Base-by-base conservation (phyloP, 169 alveolate species). In the Perkinsus olseni region DNA sequence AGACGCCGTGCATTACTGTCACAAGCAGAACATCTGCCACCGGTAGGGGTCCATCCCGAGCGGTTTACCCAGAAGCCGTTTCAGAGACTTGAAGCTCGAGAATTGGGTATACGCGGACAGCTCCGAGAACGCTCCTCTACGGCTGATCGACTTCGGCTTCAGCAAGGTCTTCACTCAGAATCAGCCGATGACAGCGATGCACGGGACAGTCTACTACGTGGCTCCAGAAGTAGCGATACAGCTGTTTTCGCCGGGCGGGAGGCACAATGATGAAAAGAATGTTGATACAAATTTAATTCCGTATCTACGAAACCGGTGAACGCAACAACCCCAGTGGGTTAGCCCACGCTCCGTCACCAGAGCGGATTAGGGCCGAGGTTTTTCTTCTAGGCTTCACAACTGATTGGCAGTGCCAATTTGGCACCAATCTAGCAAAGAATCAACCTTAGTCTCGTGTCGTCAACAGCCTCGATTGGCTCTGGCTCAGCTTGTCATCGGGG, bases 131-230 rank as follows among this genome's bases (percentile, higher is more conserved):
- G 94, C 95, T 0, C 95, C 95, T 0, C 92, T 94, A 28, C 38
- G 91, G 10, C 82, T 92, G 93, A 94, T 94, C 51, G 96, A 94
- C 48, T 94, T 94, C 36, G 96, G 96, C 0, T 93, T 94, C 51
- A 62, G 93, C 74, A 74, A 93, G 39, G 74, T 94, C 38, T 94
- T 94, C 93, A 45, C 91, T 21, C 96, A 94, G 39, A 93, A 91
- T 8, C 91, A 28, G 31, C 93, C 50, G 17, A 94, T 94, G 96
- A 94, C 93, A 6, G 94, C 96, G 28, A 94, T 94, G 94, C 94
- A 93, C 92, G 96, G 96, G 45, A 94, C 96, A 31, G 96, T 94
- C 40, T 93, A 94, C 82, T 94, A 94, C 74, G 96, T 94, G 40
- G 91, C 93, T 4, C 96, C 96, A 38, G 96, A 94, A 74, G 95